phyloP scores from a whole-genome alignment of 1,139 yeast species.

The Geotrichum bryndzae region DNA sequence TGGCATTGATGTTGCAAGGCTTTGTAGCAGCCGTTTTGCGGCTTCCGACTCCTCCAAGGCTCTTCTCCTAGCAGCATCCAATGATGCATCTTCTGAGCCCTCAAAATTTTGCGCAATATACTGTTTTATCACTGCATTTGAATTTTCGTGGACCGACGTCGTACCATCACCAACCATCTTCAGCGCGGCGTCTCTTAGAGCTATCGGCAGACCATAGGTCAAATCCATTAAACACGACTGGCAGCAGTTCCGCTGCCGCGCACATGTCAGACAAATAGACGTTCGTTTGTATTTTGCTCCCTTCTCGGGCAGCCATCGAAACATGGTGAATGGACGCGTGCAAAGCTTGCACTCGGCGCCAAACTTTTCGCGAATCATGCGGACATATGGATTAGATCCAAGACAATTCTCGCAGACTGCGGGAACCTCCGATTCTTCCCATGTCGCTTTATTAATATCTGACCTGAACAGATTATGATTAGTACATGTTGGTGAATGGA shows the following conservation, averaged over 20 bases:
- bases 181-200: slow-evolving; percentile 74
- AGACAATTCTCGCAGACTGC: slow-evolving; percentile 69
- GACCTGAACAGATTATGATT: slow-evolving; percentile 19
- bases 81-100: slow-evolving; percentile 31
- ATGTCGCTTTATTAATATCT: slow-evolving; percentile 34
- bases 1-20: slow-evolving; percentile 40
- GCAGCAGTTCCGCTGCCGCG: slow-evolving; percentile 74
- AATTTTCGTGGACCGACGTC: slow-evolving; percentile 28
- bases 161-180: slow-evolving; percentile 56
- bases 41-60: slow-evolving; percentile 32
- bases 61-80: slow-evolving; percentile 29
- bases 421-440: slow-evolving; percentile 46
- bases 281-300: slow-evolving; percentile 25
- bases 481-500: not conserved
- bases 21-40: slow-evolving; percentile 37
- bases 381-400: slow-evolving; percentile 57
- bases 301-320: slow-evolving; percentile 52
- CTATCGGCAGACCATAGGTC: slow-evolving; percentile 69
- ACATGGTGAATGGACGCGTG: slow-evolving; percentile 77
- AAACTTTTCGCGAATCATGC: slow-evolving; percentile 64
- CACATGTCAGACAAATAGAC: slow-evolving; percentile 66
- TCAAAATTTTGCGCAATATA: slow-evolving; percentile 50
- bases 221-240: slow-evolving; percentile 83
- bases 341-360: slow-evolving; percentile 70
- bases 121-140: slow-evolving; percentile 46